Evolutionary conservation across 495 filamentous ascomycete species (phyloP).

Genomic region (Penicillium waksmanii): DNA sequence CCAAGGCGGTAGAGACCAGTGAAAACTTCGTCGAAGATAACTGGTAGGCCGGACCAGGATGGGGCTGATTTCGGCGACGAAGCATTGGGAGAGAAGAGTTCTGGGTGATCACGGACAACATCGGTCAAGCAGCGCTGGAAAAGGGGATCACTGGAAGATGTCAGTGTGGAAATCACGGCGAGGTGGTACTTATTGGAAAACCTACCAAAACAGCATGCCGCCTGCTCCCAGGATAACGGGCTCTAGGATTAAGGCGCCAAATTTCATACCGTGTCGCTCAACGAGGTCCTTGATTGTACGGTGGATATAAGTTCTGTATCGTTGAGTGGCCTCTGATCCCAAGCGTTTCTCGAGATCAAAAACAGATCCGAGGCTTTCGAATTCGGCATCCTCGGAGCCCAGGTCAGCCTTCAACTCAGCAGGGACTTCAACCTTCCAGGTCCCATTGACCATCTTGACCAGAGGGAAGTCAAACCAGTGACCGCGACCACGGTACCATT

Average conservation of each 20-base stretch:
- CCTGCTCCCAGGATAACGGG: slow-evolving; percentile 76
- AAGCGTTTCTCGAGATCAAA: slow-evolving; percentile 62
- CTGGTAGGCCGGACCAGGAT: slow-evolving; percentile 70
- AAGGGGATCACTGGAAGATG: slow-evolving; percentile 63
- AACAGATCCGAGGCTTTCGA: slow-evolving; percentile 55
- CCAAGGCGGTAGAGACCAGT: slow-evolving; percentile 80
- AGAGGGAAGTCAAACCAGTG: slow-evolving; percentile 77
- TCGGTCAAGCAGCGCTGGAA: slow-evolving; percentile 71
- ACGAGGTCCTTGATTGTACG: slow-evolving; percentile 53
- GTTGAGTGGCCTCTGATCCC: slow-evolving; percentile 36
- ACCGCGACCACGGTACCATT: slow-evolving; percentile 76
- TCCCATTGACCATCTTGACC: slow-evolving; percentile 63
- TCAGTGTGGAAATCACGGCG: slow-evolving; percentile 10
- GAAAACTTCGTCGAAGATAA: slow-evolving; percentile 83
- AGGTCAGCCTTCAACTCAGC: slow-evolving; percentile 47
- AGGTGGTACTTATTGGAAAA: background rate
- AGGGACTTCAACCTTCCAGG: slow-evolving; percentile 64
- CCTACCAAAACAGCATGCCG: slow-evolving; percentile 76
- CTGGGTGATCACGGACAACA: slow-evolving; percentile 58
- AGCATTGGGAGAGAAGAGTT: slow-evolving; percentile 45
- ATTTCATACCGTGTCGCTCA: slow-evolving; percentile 58
- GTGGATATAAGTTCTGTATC: slow-evolving; percentile 63
- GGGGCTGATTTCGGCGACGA: slow-evolving; percentile 17
- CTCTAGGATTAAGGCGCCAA: slow-evolving; percentile 76
- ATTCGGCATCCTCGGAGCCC: slow-evolving; percentile 46